Evolutionary conservation across 345 rosid genomes (phyloP).

Genomic region (Mercurialis annua): DNA sequence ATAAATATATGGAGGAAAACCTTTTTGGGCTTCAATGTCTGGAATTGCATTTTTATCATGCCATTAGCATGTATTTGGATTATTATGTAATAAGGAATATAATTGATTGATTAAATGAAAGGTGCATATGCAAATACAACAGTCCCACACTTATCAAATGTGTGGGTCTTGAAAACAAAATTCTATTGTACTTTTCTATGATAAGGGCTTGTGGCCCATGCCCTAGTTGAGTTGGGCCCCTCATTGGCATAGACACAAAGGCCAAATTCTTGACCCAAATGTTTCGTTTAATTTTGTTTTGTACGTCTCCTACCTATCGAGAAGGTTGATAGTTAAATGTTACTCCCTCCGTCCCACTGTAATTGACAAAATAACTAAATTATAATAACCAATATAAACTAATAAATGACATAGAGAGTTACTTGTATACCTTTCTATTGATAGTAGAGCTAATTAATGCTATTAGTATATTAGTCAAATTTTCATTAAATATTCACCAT

Average conservation of each 20-base stretch:
- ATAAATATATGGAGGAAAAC: background rate
- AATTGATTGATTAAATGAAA: background rate
- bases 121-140: background rate
- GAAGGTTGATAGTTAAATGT: too few relatives aligned
- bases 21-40: background rate
- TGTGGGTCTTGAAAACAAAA: conserved; percentile 17
- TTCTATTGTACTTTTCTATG: background rate
- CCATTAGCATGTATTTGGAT: too few relatives aligned
- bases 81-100: background rate
- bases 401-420: too few relatives aligned
- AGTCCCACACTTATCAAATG: background rate
- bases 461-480: too few relatives aligned
- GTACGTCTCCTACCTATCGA: background rate
- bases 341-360: too few relatives aligned
- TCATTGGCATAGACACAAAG: background rate
- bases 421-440: too few relatives aligned
- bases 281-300: background rate
- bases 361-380: too few relatives aligned
- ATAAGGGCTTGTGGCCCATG: conserved; percentile 29
- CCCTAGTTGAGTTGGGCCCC: conserved; percentile 19
- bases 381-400: too few relatives aligned
- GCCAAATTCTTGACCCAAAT: background rate
- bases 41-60: too few relatives aligned
- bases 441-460: too few relatives aligned
- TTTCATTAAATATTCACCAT: too few relatives aligned